Evolutionary conservation across 352 stramenopile species (phyloP).

Genomic region (Globisporangium carolinianum): DNA sequence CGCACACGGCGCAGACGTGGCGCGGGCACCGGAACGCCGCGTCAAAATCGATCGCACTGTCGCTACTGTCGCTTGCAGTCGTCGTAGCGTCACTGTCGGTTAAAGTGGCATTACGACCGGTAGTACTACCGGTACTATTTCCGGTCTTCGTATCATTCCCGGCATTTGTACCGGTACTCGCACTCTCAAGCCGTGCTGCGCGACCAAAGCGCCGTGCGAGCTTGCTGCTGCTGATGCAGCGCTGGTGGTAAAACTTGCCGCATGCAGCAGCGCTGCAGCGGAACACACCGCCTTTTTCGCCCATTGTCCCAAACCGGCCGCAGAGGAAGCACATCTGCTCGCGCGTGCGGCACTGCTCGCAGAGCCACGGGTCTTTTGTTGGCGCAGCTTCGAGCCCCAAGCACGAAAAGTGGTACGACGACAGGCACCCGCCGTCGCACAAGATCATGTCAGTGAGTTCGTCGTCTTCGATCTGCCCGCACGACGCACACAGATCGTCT

Average conservation of each 20-base stretch:
- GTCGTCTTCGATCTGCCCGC: slow-evolving; percentile 80
- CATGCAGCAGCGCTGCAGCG: slow-evolving; percentile 54
- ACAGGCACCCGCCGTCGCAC: slow-evolving; percentile 90
- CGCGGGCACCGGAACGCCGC: slow-evolving; percentile 87
- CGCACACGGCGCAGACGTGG: slow-evolving; percentile 73
- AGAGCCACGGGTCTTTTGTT: slow-evolving; percentile 83
- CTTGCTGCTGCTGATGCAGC: slow-evolving; percentile 57
- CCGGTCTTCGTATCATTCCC: slow-evolving; percentile 3
- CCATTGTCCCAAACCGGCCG: slow-evolving; percentile 81
- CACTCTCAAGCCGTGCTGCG: neutral
- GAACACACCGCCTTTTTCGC: slow-evolving; percentile 80
- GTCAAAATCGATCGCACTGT: slow-evolving; percentile 37
- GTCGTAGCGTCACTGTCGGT: neutral
- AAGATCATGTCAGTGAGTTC: slow-evolving; percentile 81
- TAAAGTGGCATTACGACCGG: too few relatives aligned
- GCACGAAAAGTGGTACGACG: slow-evolving; percentile 91
- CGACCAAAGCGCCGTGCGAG: slow-evolving; percentile 46
- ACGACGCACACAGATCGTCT: slow-evolving; percentile 71
- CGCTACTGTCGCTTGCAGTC: neutral
- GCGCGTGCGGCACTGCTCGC: slow-evolving; percentile 85
- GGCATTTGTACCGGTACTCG: neutral
- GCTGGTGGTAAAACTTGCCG: slow-evolving; percentile 84
- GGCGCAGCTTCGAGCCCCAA: slow-evolving; percentile 68
- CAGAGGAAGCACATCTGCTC: slow-evolving; percentile 88
- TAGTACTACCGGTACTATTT: slow-evolving; percentile 1